These are phyloP conservation scores for Crithidia sp. DNA, from an alignment of 208 protist species.

Conservation along the genomic window DNA sequence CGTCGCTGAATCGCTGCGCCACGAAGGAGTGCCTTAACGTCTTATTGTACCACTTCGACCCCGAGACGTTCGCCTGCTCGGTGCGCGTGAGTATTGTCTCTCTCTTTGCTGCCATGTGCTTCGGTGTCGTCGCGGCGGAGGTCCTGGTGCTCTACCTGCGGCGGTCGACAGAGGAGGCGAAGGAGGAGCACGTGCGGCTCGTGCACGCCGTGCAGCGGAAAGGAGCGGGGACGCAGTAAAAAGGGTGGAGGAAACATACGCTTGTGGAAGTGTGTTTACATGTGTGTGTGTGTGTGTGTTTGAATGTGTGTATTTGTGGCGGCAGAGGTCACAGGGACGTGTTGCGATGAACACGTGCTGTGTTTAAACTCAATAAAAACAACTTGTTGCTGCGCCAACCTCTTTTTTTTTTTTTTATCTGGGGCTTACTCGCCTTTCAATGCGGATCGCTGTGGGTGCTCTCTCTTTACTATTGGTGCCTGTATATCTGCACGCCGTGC, in stretches of 20 bases:
- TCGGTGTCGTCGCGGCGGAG: constrained; percentile 41
- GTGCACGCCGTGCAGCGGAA: constrained; percentile 44
- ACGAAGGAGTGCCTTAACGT: constrained; percentile 32
- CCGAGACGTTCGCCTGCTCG: constrained; percentile 46
- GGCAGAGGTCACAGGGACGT: too few relatives aligned
- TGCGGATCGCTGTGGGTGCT: too few relatives aligned
- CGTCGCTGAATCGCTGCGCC: constrained; percentile 59
- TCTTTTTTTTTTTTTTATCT: too few relatives aligned
- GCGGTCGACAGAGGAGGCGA: constrained; percentile 28
- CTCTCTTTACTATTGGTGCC: too few relatives aligned
- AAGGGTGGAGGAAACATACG: too few relatives aligned
- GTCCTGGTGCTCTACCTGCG: constrained; percentile 45
- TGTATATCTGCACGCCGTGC: not conserved
- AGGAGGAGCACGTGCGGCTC: constrained; percentile 40
- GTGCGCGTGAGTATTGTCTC: constrained; percentile 22
- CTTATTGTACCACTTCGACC: constrained; percentile 49
- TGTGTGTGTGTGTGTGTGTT: too few relatives aligned
- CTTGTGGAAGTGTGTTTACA: too few relatives aligned
- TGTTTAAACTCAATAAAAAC: too few relatives aligned
- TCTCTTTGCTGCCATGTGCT: constrained; percentile 32
- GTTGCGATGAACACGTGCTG: too few relatives aligned
- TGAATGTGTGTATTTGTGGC: too few relatives aligned
- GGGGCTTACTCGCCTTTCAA: too few relatives aligned
- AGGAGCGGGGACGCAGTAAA: constrained; percentile 12
- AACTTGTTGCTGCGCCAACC: too few relatives aligned